Conservation (phyloP, 129 eudicot species). For the Logfia minima region DNA sequence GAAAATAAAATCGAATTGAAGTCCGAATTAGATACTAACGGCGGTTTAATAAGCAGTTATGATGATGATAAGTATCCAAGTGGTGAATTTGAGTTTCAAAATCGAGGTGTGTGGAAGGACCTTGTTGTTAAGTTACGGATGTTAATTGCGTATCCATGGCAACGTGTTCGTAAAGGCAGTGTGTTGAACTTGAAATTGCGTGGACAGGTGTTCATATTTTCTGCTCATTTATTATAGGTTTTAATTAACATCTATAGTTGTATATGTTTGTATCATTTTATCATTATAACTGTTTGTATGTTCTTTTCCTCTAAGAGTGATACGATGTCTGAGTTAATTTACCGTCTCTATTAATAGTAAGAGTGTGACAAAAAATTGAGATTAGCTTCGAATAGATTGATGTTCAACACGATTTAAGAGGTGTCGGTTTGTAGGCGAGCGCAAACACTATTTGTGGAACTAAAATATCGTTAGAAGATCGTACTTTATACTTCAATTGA, state of each 20-base stretch:
- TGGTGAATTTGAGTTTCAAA: constrained; percentile 67
- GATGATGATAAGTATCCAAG: constrained; percentile 49
- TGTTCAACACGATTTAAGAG: too few relatives aligned
- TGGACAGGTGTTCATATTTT: constrained; percentile 61
- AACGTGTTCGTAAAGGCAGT: constrained; percentile 85
- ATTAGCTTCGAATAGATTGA: too few relatives aligned
- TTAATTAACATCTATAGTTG: background rate
- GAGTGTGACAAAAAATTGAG: too few relatives aligned
- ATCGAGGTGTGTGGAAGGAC: constrained; percentile 53
- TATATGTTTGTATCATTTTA: background rate
- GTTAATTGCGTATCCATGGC: constrained; percentile 88
- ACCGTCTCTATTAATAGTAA: too few relatives aligned
- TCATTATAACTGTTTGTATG: too few relatives aligned
- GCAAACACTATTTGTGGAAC: background rate
- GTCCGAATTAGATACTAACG: constrained; percentile 34
- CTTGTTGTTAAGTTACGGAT: constrained; percentile 67
- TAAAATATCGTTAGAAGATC: background rate
- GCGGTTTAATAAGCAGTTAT: constrained; percentile 15
- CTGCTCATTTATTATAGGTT: background rate
- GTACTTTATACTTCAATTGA: background rate
- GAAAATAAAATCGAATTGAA: constrained; percentile 20
- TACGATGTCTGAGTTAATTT: too few relatives aligned
- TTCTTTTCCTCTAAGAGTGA: too few relatives aligned
- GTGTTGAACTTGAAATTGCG: constrained; percentile 78
- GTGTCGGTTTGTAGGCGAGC: too few relatives aligned